Base-by-base conservation (phyloP, 345 rosid genomes). In the Acer negundo region DNA sequence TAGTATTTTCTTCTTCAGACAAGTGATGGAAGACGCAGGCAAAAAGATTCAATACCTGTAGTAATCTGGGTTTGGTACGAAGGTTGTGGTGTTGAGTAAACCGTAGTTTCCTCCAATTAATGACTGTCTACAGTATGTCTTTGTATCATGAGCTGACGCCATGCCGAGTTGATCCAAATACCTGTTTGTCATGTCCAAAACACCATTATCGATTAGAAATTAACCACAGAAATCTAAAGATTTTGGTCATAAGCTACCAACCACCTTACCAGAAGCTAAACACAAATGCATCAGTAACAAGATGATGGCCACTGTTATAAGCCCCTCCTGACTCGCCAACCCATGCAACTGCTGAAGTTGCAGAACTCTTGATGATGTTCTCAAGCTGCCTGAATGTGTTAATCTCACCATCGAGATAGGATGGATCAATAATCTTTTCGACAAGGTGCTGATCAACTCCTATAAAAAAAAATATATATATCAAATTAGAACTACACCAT, bases 281-380 rank as follows among this genome's bases (percentile, higher is more conserved):
- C 58, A 92, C 97, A 62, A 96, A 96, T 1, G 98, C 92, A 83
- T 96, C 90, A 31, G 93, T 86, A 70, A 96, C 97, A 75, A 74
- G 93, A 75, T 91, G 85, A 28, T 67, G 88, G 56, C 99, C 99
- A 22, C 98, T 94, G 89, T 94, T 96, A 87, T 91, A 94, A 67
- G 98, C 98, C 40, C 99, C 98, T 80, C 99, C 99, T 26, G 98
- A 61, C 80, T 96, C 99, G 61, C 99, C 95, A 80, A 96, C 97
- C 98, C 98, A 94, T 31, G 97, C 92, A 58, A 68, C 83, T 17
- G 89, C 90, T 12, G 88, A 80, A 38, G 94, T 86, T 81, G 81
- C 61, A 65, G 97, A 87, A 70, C 62, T 89, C 79, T 82, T 86
- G 46, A 95, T 78, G 64, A 78, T 76, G 79, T 78, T 82, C 69